phyloP scores from a whole-genome alignment of 2,329 filamentous ascomycete species.

The Aureobasidium pullulans region DNA sequence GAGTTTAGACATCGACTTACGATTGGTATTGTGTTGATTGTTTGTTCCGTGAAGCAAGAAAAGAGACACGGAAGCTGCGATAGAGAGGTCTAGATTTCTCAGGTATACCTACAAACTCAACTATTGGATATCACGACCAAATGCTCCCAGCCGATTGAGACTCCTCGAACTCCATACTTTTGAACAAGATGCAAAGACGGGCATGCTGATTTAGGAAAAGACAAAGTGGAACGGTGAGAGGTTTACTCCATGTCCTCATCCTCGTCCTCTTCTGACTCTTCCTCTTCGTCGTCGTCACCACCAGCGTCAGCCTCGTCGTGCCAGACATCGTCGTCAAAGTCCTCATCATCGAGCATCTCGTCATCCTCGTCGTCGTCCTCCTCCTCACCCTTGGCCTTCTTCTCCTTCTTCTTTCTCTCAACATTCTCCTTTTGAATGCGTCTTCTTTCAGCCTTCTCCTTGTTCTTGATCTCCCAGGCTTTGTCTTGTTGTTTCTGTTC shows the following conservation, averaged over 20 bases:
- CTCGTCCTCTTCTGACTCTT: constrained; percentile 16
- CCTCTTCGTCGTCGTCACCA: constrained; percentile 33
- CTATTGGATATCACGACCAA: constrained; percentile 5
- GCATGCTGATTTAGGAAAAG: not conserved
- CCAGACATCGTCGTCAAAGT: constrained; percentile 42
- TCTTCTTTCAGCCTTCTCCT: constrained; percentile 75
- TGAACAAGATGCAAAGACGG: constrained; percentile 6
- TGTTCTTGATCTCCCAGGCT: constrained; percentile 68
- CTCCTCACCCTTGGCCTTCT: constrained; percentile 36
- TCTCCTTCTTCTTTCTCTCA: constrained; percentile 70
- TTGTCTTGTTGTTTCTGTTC: constrained; percentile 75
- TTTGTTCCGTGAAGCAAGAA: not conserved
- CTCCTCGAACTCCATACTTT: constrained; percentile 7
- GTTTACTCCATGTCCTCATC: constrained; percentile 14
- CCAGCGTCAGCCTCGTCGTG: constrained; percentile 46
- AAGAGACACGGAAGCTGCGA: not conserved
- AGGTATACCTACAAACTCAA: not conserved
- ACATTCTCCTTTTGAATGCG: constrained; percentile 84
- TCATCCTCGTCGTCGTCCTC: constrained; percentile 32
- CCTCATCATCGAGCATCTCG: constrained; percentile 33
- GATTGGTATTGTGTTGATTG: too few species aligned
- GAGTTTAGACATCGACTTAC: too few species aligned
- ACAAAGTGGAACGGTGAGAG: not conserved
- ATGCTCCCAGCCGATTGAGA: not conserved
- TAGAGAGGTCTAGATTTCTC: not conserved